These are phyloP conservation scores for Diaporthe destruens DNA, from an alignment of 2,329 filamentous ascomycete genomes.

Conservation along the genomic window DNA sequence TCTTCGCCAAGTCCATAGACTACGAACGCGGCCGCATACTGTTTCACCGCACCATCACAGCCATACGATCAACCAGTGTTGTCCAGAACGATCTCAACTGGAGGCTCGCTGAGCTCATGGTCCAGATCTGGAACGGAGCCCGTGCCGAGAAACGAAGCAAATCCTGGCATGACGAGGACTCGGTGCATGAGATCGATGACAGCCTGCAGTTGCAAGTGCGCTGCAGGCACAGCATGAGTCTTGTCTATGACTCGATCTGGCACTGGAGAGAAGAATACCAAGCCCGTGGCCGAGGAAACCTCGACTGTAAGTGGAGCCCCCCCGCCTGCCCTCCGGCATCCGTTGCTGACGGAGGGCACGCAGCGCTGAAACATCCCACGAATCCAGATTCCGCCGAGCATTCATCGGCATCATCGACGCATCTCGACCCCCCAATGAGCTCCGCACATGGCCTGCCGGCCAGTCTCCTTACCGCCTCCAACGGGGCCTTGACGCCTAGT, in stretches of 20 bases:
- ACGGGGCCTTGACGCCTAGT: slow-evolving; percentile 66
- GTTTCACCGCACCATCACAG: slow-evolving; percentile 78
- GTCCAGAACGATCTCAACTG: slow-evolving; percentile 84
- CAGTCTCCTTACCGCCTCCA: slow-evolving; percentile 61
- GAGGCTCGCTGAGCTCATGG: slow-evolving; percentile 85
- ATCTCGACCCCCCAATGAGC: slow-evolving; percentile 71
- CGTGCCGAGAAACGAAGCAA: slow-evolving; percentile 63
- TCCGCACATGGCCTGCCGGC: slow-evolving; percentile 63
- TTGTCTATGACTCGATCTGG: slow-evolving; percentile 88
- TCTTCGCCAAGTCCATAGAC: slow-evolving; percentile 80
- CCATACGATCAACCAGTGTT: slow-evolving; percentile 79
- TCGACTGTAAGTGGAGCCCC: slow-evolving; percentile 72
- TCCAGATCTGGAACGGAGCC: slow-evolving; percentile 86
- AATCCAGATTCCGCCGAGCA: slow-evolving; percentile 84
- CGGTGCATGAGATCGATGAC: slow-evolving; percentile 71
- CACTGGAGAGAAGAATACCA: slow-evolving; percentile 86
- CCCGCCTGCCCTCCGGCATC: slow-evolving; percentile 37
- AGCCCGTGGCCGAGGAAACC: slow-evolving; percentile 74
- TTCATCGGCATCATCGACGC: slow-evolving; percentile 77
- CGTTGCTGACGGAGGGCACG: slow-evolving; percentile 44
- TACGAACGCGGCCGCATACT: slow-evolving; percentile 74
- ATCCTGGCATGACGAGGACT: slow-evolving; percentile 62
- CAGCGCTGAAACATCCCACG: slow-evolving; percentile 86
- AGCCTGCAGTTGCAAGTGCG: slow-evolving; percentile 84
- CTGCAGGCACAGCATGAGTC: slow-evolving; percentile 86